Evolutionary conservation across 352 stramenopile species (phyloP), one percentile per base, ranked within the genome.

Genomic region (Globisporangium camurandrum): DNA sequence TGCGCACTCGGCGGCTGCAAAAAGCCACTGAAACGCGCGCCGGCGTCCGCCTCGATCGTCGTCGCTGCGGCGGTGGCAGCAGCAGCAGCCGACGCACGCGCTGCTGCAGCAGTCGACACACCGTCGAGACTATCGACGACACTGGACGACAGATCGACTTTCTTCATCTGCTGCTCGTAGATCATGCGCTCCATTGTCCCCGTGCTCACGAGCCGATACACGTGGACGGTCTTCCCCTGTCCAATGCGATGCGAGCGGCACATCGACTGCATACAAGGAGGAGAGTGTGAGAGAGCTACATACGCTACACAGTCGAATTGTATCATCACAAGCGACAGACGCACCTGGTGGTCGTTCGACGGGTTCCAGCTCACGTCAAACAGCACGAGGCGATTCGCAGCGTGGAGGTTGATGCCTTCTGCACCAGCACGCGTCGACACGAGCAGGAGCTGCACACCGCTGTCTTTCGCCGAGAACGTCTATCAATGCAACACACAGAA

Each of bases 171-270:
- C 61, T 93, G 85, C 50, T 92, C 75, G 61, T 93, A 95, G 50
- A 96, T 94, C 67, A 89, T 94, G 27, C 88, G 75, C 69, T 97
- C 90, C 66, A 97, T 95, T 16, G 90, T 97, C 17, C 86, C 88
- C 17, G 84, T 88, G 47, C 86, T 89, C 34, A 97, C 87, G 23
- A 97, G 77, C n/a, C 88, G 66, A 56, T 97, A 97, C 26, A 97
- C 86, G 38, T 94, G 84, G 19, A 97, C 88, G 19, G 75, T 75
- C 59, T 96, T 96, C 4, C 62, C 69, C 55, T 93, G 82, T 23
- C 89, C 89, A 46, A 96, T 95, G 23, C 89, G 86, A 50, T 96
- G 90, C 30, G 78, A 95, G 34, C 89, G 83, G 54, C 87, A 96
- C 87, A 97, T 97, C 19, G 86, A 90, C 76, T 97, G 26, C 46